These are phyloP conservation scores for Myriosclerotinia curreyana DNA, from an alignment of 2,329 filamentous ascomycete species.

Conservation along the genomic window DNA sequence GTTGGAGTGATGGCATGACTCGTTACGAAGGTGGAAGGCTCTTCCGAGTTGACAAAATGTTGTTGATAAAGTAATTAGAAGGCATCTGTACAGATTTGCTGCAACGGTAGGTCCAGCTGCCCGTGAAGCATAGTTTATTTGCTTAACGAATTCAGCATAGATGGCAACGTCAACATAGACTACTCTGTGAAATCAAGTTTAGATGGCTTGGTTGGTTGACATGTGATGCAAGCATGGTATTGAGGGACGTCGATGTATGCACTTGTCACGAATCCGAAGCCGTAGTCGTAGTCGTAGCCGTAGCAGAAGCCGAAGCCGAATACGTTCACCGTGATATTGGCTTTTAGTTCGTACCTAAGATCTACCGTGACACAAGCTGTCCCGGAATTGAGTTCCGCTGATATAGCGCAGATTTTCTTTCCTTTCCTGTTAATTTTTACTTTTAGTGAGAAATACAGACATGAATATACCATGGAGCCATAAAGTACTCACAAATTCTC, in stretches of 20 bases:
- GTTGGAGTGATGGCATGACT: background rate
- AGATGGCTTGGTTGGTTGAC: constrained; percentile 19
- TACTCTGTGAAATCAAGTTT: constrained; percentile 21
- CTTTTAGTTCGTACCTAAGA: constrained; percentile 23
- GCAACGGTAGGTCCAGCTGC: background rate
- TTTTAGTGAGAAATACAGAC: background rate
- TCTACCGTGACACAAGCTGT: constrained; percentile 21
- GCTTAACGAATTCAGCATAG: background rate
- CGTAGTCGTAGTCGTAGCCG: too few species aligned
- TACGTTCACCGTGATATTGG: constrained; percentile 14
- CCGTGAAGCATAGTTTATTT: background rate
- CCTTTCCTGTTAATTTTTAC: background rate
- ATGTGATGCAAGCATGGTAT: constrained; percentile 24
- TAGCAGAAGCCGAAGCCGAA: too few species aligned
- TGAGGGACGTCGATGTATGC: constrained; percentile 26
- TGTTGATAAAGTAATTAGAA: background rate
- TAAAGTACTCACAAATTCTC: constrained; percentile 23
- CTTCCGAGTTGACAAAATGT: background rate
- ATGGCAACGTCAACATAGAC: constrained; percentile 13
- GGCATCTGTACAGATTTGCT: background rate
- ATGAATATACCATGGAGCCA: background rate
- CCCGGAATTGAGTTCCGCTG: constrained; percentile 22
- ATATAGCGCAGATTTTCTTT: constrained; percentile 19
- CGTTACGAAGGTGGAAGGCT: background rate
- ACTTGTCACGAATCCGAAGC: too few species aligned